These are phyloP conservation scores for Tolypocladium pustulatum DNA, from an alignment of 2,329 filamentous ascomycete species.

Conservation along the genomic window DNA sequence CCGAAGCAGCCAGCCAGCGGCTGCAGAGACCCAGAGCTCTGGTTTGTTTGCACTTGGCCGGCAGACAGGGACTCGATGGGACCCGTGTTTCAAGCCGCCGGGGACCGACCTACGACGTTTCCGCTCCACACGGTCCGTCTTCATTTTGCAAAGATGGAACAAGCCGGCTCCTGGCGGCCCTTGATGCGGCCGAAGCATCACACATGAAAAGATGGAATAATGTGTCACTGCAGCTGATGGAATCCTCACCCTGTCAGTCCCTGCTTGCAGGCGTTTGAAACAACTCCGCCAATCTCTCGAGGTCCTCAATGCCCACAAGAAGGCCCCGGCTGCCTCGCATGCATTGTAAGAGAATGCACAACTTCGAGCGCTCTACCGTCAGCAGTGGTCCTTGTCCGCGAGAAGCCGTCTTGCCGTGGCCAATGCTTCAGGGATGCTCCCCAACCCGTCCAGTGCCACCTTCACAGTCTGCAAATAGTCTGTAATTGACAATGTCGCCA, in stretches of 20 bases:
- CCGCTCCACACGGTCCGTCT: not conserved
- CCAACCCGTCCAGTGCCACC: not conserved
- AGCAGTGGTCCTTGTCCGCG: not conserved
- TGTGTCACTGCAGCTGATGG: not conserved
- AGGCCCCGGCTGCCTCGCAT: not conserved
- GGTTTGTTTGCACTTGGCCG: not conserved
- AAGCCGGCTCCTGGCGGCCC: not conserved
- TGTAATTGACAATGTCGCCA: not conserved
- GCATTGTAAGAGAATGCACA: not conserved
- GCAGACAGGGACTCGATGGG: not conserved
- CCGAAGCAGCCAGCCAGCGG: not conserved
- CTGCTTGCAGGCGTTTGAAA: slow-evolving; percentile 1
- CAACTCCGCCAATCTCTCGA: not conserved
- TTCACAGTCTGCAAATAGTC: not conserved
- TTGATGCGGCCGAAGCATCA: not conserved
- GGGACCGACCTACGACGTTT: not conserved
- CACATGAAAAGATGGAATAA: not conserved
- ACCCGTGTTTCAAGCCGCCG: not conserved
- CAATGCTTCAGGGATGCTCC: not conserved
- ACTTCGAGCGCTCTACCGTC: not conserved
- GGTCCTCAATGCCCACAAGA: not conserved
- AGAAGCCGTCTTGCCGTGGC: not conserved
- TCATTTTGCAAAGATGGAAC: not conserved
- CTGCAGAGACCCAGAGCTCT: not conserved
- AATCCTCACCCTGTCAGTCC: not conserved